These are phyloP conservation scores for Cyberlindnera samutprakarnensis DNA, from an alignment of 805 yeast species.

Conservation along the genomic window DNA sequence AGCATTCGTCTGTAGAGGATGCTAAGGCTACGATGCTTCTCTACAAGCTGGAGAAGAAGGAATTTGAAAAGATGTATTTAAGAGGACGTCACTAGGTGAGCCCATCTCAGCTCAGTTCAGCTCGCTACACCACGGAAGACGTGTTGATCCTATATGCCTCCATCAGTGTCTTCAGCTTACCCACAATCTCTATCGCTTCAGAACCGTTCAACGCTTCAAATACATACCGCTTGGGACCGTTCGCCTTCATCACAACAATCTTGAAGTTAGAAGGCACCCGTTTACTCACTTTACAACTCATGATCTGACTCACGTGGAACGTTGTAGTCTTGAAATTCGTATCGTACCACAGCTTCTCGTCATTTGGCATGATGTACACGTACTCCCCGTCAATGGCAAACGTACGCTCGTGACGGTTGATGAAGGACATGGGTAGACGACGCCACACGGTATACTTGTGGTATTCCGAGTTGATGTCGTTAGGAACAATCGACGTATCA, in stretches of 20 bases:
- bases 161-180: slow-evolving; percentile 53
- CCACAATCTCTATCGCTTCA: slow-evolving; percentile 69
- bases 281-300: slow-evolving; percentile 66
- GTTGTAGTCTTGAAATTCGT: slow-evolving; percentile 68
- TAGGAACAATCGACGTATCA: slow-evolving; percentile 1
- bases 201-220: slow-evolving; percentile 61
- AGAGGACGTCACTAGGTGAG: slow-evolving; percentile 1
- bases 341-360: slow-evolving; percentile 68
- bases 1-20: slow-evolving; percentile 87
- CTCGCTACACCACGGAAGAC: slow-evolving; percentile 4
- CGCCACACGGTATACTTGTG: slow-evolving; percentile 86
- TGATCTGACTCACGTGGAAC: slow-evolving; percentile 74
- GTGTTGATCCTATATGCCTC: slow-evolving; percentile 44
- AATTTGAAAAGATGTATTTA: slow-evolving; percentile 42
- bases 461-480: slow-evolving; percentile 33
- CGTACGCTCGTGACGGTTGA: slow-evolving; percentile 72
- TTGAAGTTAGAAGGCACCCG: slow-evolving; percentile 77
- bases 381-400: slow-evolving; percentile 93
- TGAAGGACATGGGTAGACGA: slow-evolving; percentile 77
- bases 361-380: slow-evolving; percentile 80
- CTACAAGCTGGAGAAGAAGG: slow-evolving; percentile 54
- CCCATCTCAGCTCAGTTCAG: background rate
- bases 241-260: slow-evolving; percentile 61
- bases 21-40: slow-evolving; percentile 82
- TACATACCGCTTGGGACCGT: slow-evolving; percentile 76